These are phyloP conservation scores for Fusarium sp. DNA, from an alignment of 2,329 filamentous ascomycete species.

Conservation along the genomic window DNA sequence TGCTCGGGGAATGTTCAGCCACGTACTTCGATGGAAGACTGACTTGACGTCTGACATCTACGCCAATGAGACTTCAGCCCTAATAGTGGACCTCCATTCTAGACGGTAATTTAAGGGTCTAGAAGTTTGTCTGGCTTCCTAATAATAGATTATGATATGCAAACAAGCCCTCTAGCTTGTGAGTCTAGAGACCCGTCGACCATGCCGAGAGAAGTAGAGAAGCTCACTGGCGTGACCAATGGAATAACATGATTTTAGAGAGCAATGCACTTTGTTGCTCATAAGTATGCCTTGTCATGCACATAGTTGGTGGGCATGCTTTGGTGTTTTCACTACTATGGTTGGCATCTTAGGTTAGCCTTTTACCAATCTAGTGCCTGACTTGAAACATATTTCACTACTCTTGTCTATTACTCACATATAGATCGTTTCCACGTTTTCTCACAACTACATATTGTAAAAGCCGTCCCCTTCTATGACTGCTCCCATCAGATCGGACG, in stretches of 20 bases:
- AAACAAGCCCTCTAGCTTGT: background rate
- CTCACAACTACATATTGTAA: accelerated
- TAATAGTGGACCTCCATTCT: background rate
- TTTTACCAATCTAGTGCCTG: accelerated
- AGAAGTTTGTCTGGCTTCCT: background rate
- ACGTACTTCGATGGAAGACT: background rate
- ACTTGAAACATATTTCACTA: no score
- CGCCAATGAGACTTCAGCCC: background rate
- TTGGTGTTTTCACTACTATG: accelerated
- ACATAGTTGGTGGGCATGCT: background rate
- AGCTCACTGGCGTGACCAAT: background rate
- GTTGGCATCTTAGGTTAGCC: accelerated
- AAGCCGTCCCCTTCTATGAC: background rate
- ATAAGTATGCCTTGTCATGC: no score
- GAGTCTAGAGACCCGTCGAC: background rate
- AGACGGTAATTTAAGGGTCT: background rate
- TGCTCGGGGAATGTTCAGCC: accelerated
- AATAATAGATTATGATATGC: background rate
- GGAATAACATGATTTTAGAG: background rate
- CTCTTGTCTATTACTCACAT: background rate
- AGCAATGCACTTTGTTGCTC: accelerated
- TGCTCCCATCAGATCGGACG: background rate
- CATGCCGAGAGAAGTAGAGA: background rate
- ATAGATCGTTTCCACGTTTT: accelerated
- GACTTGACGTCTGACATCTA: no score